Conservation (phyloP, 2,329 filamentous ascomycete species). For the Pestalotiopsis sp. region DNA sequence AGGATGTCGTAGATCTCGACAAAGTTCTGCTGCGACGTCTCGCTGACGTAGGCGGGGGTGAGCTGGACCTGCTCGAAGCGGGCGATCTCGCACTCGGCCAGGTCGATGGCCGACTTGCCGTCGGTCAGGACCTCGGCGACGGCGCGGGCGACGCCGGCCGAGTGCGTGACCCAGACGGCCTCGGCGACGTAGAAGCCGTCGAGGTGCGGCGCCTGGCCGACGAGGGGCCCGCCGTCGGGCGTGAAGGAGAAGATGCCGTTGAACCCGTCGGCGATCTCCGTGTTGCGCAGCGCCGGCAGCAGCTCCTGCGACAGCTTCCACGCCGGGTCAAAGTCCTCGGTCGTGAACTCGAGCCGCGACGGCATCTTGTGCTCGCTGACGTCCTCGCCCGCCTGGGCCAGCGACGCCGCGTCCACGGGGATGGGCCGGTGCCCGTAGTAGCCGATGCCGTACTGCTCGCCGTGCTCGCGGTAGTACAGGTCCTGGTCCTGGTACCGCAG, state of each 20-base stretch:
- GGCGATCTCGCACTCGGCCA: constrained; percentile 58
- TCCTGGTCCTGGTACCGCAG: constrained; percentile 63
- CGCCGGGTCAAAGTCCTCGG: constrained; percentile 59
- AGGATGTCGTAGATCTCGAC: constrained; percentile 66
- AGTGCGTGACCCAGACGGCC: constrained; percentile 68
- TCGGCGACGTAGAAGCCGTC: constrained; percentile 66
- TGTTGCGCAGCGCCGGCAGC: constrained; percentile 50
- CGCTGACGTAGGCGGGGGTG: constrained; percentile 52
- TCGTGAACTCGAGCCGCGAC: constrained; percentile 60
- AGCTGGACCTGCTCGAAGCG: constrained; percentile 64
- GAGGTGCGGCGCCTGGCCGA: constrained; percentile 57
- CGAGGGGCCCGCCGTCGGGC: constrained; percentile 60
- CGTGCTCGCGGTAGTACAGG: constrained; percentile 65
- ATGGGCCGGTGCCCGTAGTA: constrained; percentile 65
- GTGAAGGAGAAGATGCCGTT: constrained; percentile 69
- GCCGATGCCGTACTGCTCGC: constrained; percentile 62
- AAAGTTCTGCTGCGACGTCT: constrained; percentile 62
- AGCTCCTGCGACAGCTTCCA: constrained; percentile 58
- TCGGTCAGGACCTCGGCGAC: constrained; percentile 58
- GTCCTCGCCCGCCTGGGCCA: constrained; percentile 52
- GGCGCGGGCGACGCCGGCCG: constrained; percentile 61
- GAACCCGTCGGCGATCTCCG: constrained; percentile 58
- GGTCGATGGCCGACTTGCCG: constrained; percentile 54
- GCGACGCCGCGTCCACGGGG: constrained; percentile 54
- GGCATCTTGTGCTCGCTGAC: constrained; percentile 64